These are phyloP conservation scores for Pinus albicaulis DNA, from an alignment of 75 land plant genomes.

Conservation along the genomic window DNA sequence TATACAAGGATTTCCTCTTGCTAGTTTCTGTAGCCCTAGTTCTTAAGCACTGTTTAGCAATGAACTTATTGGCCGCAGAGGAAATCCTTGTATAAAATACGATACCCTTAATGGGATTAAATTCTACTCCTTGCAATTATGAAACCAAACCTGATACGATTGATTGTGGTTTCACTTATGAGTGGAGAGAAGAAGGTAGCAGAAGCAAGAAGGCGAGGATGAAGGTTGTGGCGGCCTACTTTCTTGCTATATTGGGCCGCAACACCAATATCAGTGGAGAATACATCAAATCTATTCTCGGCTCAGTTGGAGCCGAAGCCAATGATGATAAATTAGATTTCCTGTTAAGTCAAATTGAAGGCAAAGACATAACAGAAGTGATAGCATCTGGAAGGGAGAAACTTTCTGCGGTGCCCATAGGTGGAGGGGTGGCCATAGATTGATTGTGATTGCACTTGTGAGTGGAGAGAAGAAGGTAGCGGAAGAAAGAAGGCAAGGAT, in stretches of 20 bases:
- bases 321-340: constrained; percentile 53
- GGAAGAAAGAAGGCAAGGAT: constrained; percentile 20
- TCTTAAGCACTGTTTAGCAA: too few relatives aligned
- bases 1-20: too few relatives aligned
- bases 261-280: constrained; percentile 51
- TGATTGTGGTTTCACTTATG: too few relatives aligned
- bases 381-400: constrained; percentile 68
- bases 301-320: constrained; percentile 73
- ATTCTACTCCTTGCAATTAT: too few relatives aligned
- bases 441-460: too few relatives aligned
- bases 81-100: too few relatives aligned
- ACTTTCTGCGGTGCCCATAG: constrained; percentile 76
- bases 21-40: too few relatives aligned
- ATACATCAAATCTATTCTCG: constrained; percentile 57
- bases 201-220: constrained; percentile 20
- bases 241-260: constrained; percentile 72
- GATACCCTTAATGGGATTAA: too few relatives aligned
- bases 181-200: neutral
- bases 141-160: too few relatives aligned
- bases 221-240: constrained; percentile 76
- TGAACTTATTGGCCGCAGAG: too few relatives aligned
- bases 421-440: constrained; percentile 63
- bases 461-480: neutral
- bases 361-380: constrained; percentile 64
- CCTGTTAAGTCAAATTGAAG: constrained; percentile 52